Base-by-base conservation (phyloP, 176 grass and related monocot genomes). In the Eleusine coracana region DNA sequence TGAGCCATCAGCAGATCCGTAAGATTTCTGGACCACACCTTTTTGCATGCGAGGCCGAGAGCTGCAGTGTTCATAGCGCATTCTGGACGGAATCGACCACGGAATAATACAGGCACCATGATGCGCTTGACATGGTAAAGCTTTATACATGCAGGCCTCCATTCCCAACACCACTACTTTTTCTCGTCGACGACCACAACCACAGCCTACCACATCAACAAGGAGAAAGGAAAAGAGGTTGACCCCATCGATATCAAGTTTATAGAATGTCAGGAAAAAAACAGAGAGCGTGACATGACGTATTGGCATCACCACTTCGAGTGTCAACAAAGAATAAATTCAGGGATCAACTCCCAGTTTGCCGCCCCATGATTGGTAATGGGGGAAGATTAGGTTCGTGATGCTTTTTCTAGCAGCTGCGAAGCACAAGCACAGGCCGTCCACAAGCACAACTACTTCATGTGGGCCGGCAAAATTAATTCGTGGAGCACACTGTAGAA, bases 301-400 rank as follows among this genome's bases (percentile, higher is more conserved):
- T 17, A 15, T 59, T 34, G 31, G 15, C 65, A 68, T 66, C 2
- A 44, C 71, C 87, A 81, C 77, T 85, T 56, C 71, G 10, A 44
- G 77, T 64, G 5, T 67, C 74, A 63, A 41, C 45, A 48, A 78
- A 6, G 49, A 70, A 44, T 2, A 20, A 11, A 49, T 84, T 6
- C 42, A 6, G 4, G 25, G 55, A 45, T 81, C 70, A 39, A 21
- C 54, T 62, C 20, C 25, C 36, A 49, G 20, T 51, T 81, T 20
- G 82, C 77, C 77, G 83, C 82, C 82, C 87, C 87, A 89, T 85
- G 78, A 89, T 70, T 27, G 20, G 36, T 54, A 27, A 70, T 38
- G 36, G 60, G 58, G 21, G 37, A n/a, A 46, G 80, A 68, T 50
- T 50, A 73, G 68, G 86, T 56, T 14, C 38, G 27, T 76, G 71